Base-by-base conservation (phyloP, 106 monocot species). In the Platanthera guangdongensis region DNA sequence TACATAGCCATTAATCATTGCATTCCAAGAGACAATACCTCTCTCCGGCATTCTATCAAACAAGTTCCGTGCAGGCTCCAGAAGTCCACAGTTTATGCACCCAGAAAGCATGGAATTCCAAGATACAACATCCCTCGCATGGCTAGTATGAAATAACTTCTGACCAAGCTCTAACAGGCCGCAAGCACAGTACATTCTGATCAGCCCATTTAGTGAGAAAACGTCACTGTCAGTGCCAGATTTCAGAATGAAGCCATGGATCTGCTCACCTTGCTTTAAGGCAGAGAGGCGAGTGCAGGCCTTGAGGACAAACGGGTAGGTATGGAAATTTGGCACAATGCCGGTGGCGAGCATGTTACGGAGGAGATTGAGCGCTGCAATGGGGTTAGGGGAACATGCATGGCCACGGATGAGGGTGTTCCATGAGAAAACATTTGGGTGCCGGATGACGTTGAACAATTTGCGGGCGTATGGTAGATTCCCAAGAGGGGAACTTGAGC, bases 41-140 rank as follows among this genome's bases (percentile, higher is more conserved):
- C 79, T 72, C 22, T 50, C 68, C 1, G 86, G 86, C 86, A 82
- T 86, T 50, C 74, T 72, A 51, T 70, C 79, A 62, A 86, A 86
- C 1, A 80, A 12, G 46, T 46, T 46, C 16, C 73, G 69, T 4
- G 88, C 88, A 45, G 16, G 7, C 5, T 64, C 75, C 47, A 76
- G 5, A 6, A 75, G 47, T 5, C 75, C 78, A 5, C 47, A 13
- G 10, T 65, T 57, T 15, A 75, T 72, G 30, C 12, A 72, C 0
- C 57, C 85, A 28, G 53, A 72, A 48, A 89, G 72, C 75, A 89
- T 76, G 0, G 79, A 71, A 53, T 79, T 86, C 89, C 89, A 89
- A 3, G 84, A 77, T 21, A 75, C 85, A 14, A 64, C 72, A 49
- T 85, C 82, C 69, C 71, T 85, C 12, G 8, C 74, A 53, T 39